Evolutionary conservation across 768 basidiomycete species (phyloP).

Genomic region (Leccinum subgranulosum): DNA sequence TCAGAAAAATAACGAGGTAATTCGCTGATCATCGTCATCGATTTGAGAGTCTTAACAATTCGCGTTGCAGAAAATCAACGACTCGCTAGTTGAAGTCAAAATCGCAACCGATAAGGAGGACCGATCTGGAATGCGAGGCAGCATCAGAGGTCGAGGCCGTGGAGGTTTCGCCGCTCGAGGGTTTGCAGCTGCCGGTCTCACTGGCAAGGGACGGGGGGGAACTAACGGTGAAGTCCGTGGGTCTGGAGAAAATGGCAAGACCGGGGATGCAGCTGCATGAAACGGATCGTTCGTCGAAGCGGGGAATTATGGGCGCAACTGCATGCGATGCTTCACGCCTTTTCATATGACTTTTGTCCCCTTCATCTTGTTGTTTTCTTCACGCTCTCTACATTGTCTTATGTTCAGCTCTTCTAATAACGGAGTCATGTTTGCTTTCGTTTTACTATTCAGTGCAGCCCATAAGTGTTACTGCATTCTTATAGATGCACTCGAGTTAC

Average conservation of each 20-base stretch:
- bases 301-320: conserved; percentile 17
- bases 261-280: conserved; percentile 26
- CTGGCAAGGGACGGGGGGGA: conserved; percentile 27
- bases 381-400: conserved; percentile 8
- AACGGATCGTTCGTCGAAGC: conserved; percentile 12
- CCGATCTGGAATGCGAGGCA: conserved; percentile 42
- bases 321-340: conserved; percentile 15
- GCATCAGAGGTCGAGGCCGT: conserved; percentile 53
- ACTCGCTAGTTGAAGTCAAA: conserved; percentile 61
- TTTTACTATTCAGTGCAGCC: conserved; percentile 10
- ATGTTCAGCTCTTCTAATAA: conserved; percentile 15
- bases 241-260: conserved; percentile 25
- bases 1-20: conserved; percentile 69
- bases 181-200: conserved; percentile 70
- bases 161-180: conserved; percentile 58
- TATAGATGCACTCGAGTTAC: conserved; percentile 10
- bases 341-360: conserved; percentile 14
- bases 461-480: conserved; percentile 4
- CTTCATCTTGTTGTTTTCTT: conserved; percentile 7
- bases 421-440: conserved; percentile 24
- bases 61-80: conserved; percentile 61
- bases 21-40: conserved; percentile 12
- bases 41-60: conserved; percentile 6
- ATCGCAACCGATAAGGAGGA: conserved; percentile 61
- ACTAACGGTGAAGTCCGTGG: conserved; percentile 29